phyloP scores from a whole-genome alignment of 2,329 filamentous ascomycete genomes.

The Verticillium albo-atrum region DNA sequence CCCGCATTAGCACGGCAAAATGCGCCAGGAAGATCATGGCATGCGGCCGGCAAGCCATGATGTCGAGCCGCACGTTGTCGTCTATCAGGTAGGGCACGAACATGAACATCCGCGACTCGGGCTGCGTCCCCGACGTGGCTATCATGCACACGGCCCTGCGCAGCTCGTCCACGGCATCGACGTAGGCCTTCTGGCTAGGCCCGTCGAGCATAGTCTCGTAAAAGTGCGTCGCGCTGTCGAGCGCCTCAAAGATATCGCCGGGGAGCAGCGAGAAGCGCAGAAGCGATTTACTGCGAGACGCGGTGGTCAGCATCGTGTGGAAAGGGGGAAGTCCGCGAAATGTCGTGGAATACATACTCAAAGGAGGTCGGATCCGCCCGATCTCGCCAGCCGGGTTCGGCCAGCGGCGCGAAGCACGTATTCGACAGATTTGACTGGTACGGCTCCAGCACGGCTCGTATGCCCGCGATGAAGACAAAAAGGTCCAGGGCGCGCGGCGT shows the following conservation, averaged over 20 bases:
- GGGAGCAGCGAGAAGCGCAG: constrained; percentile 1
- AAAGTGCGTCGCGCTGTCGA: not conserved
- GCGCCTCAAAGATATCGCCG: not conserved
- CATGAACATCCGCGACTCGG: constrained; percentile 15
- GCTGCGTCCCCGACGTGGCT: constrained; percentile 16
- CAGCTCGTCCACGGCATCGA: constrained; percentile 12
- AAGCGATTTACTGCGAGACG: not conserved
- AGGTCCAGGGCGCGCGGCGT: not conserved
- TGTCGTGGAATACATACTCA: not conserved
- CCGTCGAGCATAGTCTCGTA: not conserved
- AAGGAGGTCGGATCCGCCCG: not conserved
- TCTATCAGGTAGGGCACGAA: constrained; percentile 20
- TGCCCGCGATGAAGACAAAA: constrained; percentile 7
- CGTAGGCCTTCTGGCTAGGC: constrained; percentile 13
- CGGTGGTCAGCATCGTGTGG: no score
- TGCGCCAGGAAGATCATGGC: constrained; percentile 21
- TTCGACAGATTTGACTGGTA: not conserved
- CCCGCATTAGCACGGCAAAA: constrained; percentile 17
- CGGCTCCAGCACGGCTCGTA: not conserved
- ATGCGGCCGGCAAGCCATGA: constrained; percentile 16
- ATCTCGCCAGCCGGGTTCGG: not conserved
- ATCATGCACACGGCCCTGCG: constrained; percentile 13
- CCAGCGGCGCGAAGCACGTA: constrained; percentile 1
- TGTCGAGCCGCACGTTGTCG: constrained; percentile 20
- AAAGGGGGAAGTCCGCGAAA: not conserved